A percentile compares a stretch with the other conserved stretches of the same genome.
Conservation (phyloP, 352 stramenopile species). For the Globisporangium recalcitrans region DNA sequence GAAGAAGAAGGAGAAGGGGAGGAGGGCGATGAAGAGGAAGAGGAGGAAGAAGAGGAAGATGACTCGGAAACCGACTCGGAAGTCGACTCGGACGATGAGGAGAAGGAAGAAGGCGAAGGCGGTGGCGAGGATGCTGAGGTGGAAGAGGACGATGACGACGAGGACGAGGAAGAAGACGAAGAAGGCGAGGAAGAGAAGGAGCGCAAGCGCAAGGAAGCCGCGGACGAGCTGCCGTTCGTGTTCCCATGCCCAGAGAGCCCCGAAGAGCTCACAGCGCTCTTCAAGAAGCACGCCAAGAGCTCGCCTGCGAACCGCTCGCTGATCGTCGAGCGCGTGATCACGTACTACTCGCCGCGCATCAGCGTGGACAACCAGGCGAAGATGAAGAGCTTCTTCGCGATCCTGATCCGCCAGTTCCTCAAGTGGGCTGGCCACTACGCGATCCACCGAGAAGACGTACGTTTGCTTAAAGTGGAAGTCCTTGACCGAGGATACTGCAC, state of each 20-base stretch:
- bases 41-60: conserved; percentile 49
- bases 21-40: conserved; percentile 34
- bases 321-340: conserved; percentile 92
- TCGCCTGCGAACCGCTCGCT: conserved; percentile 62
- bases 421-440: conserved; percentile 82
- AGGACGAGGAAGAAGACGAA: conserved; percentile 79
- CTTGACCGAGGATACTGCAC: background rate
- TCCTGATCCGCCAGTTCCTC: conserved; percentile 92
- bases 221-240: conserved; percentile 91
- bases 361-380: conserved; percentile 92
- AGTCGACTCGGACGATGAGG: conserved; percentile 18
- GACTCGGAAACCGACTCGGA: conserved; percentile 45
- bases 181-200: conserved; percentile 43
- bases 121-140: conserved; percentile 44
- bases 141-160: conserved; percentile 53
- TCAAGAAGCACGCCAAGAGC: conserved; percentile 84
- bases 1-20: conserved; percentile 29
- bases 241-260: conserved; percentile 92
- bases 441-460: conserved; percentile 56
- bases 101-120: conserved; percentile 34
- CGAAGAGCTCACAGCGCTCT: conserved; percentile 87
- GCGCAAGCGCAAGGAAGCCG: conserved; percentile 37
- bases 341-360: conserved; percentile 91
- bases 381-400: conserved; percentile 96
- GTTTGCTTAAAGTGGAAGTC: conserved; percentile 3